phyloP scores from a whole-genome alignment of 75 land plant genomes.

The Cupressus sempervirens region DNA sequence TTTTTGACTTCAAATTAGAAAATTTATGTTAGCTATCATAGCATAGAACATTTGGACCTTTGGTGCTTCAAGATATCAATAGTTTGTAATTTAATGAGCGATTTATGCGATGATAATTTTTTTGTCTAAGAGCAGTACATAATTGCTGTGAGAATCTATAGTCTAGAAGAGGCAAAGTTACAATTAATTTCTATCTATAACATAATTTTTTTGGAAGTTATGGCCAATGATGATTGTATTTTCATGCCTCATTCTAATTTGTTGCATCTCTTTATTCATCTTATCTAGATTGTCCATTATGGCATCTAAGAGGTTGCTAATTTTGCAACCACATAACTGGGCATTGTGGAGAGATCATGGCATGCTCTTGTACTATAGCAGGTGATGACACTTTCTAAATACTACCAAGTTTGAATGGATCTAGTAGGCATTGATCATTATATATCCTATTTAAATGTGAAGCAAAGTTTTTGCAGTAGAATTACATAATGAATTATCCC shows the following conservation, averaged over 20 bases:
- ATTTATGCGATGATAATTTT: not conserved
- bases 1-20: not conserved
- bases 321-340: constrained; percentile 70
- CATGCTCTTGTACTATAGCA: constrained; percentile 57
- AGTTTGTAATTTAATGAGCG: not conserved
- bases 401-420: not conserved
- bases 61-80: not conserved
- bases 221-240: not conserved
- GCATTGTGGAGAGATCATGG: constrained; percentile 59
- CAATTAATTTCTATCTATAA: not conserved
- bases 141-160: not conserved
- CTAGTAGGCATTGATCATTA: not conserved
- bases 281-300: constrained; percentile 53
- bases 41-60: not conserved
- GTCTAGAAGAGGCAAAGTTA: not conserved
- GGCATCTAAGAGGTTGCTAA: constrained; percentile 70
- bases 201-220: not conserved
- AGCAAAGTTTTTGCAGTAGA: too few relatives aligned
- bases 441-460: too few relatives aligned
- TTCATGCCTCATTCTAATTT: not conserved
- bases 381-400: constrained; percentile 16
- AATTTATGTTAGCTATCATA: not conserved
- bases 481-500: too few relatives aligned
- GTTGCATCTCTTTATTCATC: not conserved
- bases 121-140: not conserved